A percentile compares a stretch with the other conserved stretches of the same genome.
These are phyloP conservation scores for Phytophthora brassicae DNA, from an alignment of 352 stramenopile genomes.

Conservation along the genomic window DNA sequence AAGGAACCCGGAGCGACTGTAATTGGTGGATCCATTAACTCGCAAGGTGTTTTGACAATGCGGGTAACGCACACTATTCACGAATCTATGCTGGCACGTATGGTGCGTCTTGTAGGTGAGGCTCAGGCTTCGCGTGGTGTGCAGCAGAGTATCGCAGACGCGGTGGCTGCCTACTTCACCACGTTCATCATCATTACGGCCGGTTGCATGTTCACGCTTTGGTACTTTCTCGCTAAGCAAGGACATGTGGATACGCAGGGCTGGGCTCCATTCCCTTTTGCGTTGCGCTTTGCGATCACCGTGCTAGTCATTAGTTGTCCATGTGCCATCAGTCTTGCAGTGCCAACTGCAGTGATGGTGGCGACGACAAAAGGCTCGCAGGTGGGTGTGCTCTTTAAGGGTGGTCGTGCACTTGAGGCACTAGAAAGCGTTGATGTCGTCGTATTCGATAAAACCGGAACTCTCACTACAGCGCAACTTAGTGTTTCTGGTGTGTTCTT, in stretches of 20 bases:
- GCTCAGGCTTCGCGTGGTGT: slow-evolving; percentile 65
- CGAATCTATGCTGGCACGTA: slow-evolving; percentile 77
- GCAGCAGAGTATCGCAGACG: slow-evolving; percentile 67
- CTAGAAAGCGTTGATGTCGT: slow-evolving; percentile 66
- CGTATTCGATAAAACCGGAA: slow-evolving; percentile 86
- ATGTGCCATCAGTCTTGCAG: slow-evolving; percentile 73
- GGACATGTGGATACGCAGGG: slow-evolving; percentile 46
- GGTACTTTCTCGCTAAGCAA: slow-evolving; percentile 60
- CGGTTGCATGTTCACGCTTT: slow-evolving; percentile 64
- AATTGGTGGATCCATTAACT: slow-evolving; percentile 74
- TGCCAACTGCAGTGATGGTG: slow-evolving; percentile 80
- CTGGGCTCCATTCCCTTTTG: slow-evolving; percentile 66
- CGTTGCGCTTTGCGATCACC: slow-evolving; percentile 78
- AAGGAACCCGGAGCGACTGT: slow-evolving; percentile 62
- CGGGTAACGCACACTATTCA: slow-evolving; percentile 72
- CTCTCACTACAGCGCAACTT: slow-evolving; percentile 64
- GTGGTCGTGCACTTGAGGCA: slow-evolving; percentile 67
- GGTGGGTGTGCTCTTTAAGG: slow-evolving; percentile 82
- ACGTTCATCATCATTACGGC: slow-evolving; percentile 73
- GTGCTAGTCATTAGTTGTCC: slow-evolving; percentile 80
- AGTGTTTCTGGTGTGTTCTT: slow-evolving; percentile 33
- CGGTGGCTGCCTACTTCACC: slow-evolving; percentile 71
- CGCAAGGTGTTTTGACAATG: slow-evolving; percentile 65
- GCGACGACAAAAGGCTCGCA: slow-evolving; percentile 78
- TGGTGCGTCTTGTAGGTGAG: slow-evolving; percentile 73